Evolutionary conservation across 2,329 filamentous ascomycete genomes (phyloP), one percentile per base, ranked within the genome.

Genomic region (Sporothrix protearum): DNA sequence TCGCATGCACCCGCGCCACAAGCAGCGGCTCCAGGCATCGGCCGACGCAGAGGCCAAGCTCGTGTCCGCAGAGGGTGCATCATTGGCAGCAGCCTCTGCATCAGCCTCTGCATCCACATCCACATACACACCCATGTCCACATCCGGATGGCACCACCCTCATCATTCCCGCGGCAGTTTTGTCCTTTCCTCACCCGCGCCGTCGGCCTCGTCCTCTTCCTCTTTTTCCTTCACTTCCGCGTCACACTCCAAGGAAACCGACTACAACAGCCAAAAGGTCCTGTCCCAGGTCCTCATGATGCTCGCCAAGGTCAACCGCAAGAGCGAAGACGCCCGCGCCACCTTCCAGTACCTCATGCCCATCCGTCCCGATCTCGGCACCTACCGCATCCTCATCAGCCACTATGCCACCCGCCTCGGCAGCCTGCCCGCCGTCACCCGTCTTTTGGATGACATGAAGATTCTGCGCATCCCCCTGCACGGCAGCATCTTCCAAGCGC

Each of bases 381-480:
- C 94, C 0, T 97, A 93, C 78, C 88, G 90, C 64, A 88, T 96
- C 59, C 84, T 98, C 69, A 85, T 97, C 73, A 88, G 91, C 59
- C 87, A 97, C 78, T 91, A 92, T 77, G 89, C 91, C 5, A 81
- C 87, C 25, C 83, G 84, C 22, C 83, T 88, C 3, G 95, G 95
- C 19, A 86, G 96, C 74, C 84, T 97, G 28, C 82, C 88, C 53
- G 88, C 88, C 74, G 88, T 96, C 14, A 87, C 88, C 12, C 86
- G 88, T 66, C 87, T 93, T 59, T 82, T 99, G 28, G 86, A 88
- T 63, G 95, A 98, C 78, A 97, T 97, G 93, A 88, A 87, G 71
- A 81, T 83, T 49, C 89, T 89, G 75, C 82, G 85, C 2, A 84
- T 97, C 3, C 87, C 89, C 0, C 82, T 95, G 19, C 89, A 95